Conservation (phyloP, 2,329 filamentous ascomycete genomes). For the Thermothelomyces thermophilus region DNA sequence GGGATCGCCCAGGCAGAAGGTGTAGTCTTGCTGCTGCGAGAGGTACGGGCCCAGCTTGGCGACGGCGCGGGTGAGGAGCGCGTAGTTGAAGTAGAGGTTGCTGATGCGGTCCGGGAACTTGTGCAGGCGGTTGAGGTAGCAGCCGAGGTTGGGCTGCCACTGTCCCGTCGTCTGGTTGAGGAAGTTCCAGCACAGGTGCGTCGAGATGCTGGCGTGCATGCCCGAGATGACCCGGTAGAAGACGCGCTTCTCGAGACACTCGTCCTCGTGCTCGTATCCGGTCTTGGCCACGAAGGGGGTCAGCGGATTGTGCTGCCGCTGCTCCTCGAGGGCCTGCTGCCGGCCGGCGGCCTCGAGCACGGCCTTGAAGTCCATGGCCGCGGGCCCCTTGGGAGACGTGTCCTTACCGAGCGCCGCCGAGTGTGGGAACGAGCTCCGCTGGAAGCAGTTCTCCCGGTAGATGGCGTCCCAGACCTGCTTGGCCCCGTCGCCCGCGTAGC, state of each 20-base stretch:
- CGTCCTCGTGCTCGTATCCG: slow-evolving; percentile 72
- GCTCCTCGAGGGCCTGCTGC: slow-evolving; percentile 55
- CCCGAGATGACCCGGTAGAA: slow-evolving; percentile 93
- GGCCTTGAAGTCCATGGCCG: slow-evolving; percentile 54
- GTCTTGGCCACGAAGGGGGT: slow-evolving; percentile 56
- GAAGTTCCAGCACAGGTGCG: slow-evolving; percentile 93
- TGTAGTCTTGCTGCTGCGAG: slow-evolving; percentile 56
- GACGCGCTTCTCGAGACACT: slow-evolving; percentile 96
- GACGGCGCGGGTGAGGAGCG: slow-evolving; percentile 83
- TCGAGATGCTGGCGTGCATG: slow-evolving; percentile 97
- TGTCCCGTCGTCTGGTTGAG: slow-evolving; percentile 89
- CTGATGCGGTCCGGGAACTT: slow-evolving; percentile 82
- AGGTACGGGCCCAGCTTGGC: slow-evolving; percentile 83
- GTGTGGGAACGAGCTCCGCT: slow-evolving; percentile 56
- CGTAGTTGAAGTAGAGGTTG: slow-evolving; percentile 99
- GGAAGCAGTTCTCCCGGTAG: slow-evolving; percentile 96
- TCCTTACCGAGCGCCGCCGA: slow-evolving; percentile 49
- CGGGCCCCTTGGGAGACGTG: slow-evolving; percentile 41
- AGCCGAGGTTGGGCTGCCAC: slow-evolving; percentile 85
- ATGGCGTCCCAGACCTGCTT: slow-evolving; percentile 94
- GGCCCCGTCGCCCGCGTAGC: slow-evolving; percentile 78
- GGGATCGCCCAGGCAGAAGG: slow-evolving; percentile 83
- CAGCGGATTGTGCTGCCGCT: slow-evolving; percentile 48
- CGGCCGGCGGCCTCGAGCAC: slow-evolving; percentile 54
- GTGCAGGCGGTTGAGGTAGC: slow-evolving; percentile 83